These are phyloP conservation scores for Hypoxylon fragiforme DNA, from an alignment of 495 filamentous ascomycete species.

Conservation along the genomic window DNA sequence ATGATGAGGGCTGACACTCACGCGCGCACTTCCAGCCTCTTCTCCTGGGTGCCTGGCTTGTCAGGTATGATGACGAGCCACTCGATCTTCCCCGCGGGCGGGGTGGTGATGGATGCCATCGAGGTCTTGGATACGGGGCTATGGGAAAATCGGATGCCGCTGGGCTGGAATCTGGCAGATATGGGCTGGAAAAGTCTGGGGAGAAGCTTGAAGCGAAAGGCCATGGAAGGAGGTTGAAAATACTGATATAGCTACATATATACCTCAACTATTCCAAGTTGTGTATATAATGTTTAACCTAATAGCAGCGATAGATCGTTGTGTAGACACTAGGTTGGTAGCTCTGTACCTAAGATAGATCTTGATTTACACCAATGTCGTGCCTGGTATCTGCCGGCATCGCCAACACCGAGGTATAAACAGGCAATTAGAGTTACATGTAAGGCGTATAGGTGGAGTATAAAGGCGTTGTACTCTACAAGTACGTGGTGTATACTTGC, in stretches of 20 bases:
- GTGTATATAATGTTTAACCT: too few relatives aligned
- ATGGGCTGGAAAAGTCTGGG: constrained; percentile 23
- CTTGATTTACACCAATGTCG: constrained; percentile 7
- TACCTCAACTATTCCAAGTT: too few relatives aligned
- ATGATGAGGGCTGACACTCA: too few relatives aligned
- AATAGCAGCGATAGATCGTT: too few relatives aligned
- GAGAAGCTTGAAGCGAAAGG: constrained; percentile 9
- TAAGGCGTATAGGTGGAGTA: constrained; percentile 6
- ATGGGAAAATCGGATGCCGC: constrained; percentile 17
- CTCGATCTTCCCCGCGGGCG: constrained; percentile 60
- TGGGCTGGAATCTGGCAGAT: constrained; percentile 13
- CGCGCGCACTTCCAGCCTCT: constrained; percentile 72
- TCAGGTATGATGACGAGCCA: constrained; percentile 89
- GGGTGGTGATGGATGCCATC: constrained; percentile 46
- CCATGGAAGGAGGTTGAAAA: constrained; percentile 2
- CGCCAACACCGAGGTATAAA: constrained; percentile 17
- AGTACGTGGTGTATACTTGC: background rate
- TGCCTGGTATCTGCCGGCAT: constrained; percentile 18
- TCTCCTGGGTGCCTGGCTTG: constrained; percentile 63
- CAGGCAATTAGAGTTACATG: constrained; percentile 1
- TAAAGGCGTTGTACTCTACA: background rate
- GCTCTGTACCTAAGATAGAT: background rate
- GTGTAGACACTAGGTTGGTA: too few relatives aligned
- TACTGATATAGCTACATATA: background rate
- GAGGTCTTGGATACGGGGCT: constrained; percentile 25